These are phyloP conservation scores for Vachellia collinsii DNA, from an alignment of 306 rosid genomes.

Conservation along the genomic window DNA sequence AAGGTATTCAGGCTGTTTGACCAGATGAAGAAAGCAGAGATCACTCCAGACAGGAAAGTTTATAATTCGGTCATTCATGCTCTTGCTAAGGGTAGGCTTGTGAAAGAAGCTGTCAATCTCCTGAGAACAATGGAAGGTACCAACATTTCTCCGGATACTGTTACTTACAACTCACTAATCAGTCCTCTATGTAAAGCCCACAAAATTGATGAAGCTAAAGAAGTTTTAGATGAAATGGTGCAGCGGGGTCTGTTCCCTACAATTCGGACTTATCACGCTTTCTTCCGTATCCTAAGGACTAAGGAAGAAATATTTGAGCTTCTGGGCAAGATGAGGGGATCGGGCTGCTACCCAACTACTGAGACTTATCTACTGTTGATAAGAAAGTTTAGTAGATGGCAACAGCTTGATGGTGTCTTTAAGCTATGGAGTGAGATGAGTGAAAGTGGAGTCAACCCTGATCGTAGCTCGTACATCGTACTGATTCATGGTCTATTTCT, in stretches of 20 bases:
- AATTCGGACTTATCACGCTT: slow-evolving; percentile 82
- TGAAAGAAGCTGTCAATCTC: slow-evolving; percentile 69
- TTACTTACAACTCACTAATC: slow-evolving; percentile 84
- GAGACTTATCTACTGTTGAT: slow-evolving; percentile 91
- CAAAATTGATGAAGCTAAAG: slow-evolving; percentile 66
- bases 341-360: slow-evolving; percentile 62
- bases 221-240: slow-evolving; percentile 63
- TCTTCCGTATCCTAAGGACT: slow-evolving; percentile 62
- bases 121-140: slow-evolving; percentile 67
- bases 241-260: slow-evolving; percentile 62
- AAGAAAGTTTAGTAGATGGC: slow-evolving; percentile 84
- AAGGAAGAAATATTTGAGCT: slow-evolving; percentile 72
- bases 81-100: slow-evolving; percentile 69
- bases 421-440: slow-evolving; percentile 80
- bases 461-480: slow-evolving; percentile 84
- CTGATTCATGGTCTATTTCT: slow-evolving; percentile 91
- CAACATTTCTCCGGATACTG: slow-evolving; percentile 63
- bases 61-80: slow-evolving; percentile 78
- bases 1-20: slow-evolving; percentile 71
- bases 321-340: slow-evolving; percentile 64
- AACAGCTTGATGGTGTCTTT: slow-evolving; percentile 71
- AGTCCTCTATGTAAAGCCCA: slow-evolving; percentile 78
- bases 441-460: slow-evolving; percentile 62
- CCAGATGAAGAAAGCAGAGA: slow-evolving; percentile 60
- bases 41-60: slow-evolving; percentile 77